Base-by-base conservation (phyloP, 78 protist species). In the Speleostelium caveatum region DNA sequence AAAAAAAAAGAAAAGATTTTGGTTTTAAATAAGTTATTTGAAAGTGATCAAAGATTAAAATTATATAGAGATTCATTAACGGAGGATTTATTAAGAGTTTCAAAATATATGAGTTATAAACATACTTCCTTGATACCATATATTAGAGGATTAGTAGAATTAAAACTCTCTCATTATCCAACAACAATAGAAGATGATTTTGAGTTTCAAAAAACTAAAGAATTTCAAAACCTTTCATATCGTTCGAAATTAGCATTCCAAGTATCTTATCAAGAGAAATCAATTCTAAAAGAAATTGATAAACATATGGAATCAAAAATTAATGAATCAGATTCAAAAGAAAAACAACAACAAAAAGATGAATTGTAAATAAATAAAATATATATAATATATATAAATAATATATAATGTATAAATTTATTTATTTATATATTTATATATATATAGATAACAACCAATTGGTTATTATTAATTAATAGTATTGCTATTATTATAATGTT, bases 1-100 rank as follows among this genome's bases (percentile, higher is more conserved):
- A 67, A 68, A 28, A 58, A 38, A 45, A 53, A 28, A n/a, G 91
- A 83, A 32, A 83, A 83, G 55, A 56, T 32, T 4, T 19, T 35
- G 6, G 21, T 83, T 14, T 35, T 83, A 2, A 30, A 35, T 17
- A 56, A 83, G 32, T 28, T 74, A 36, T 83, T 83, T 33, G 10
- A 49, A 24, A 33, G 53, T 26, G 77, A n/a, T 41, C 21, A 22
- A 19, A 83, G 75, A 49, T 49, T 83, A 39, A 83, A 69, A 24
- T 41, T 83, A 4, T 83, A 63, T 30, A 69, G 38, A 35, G 91
- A 59, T 45, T 83, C 91, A 45, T 32, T 83, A 32, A 83, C 91
- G 7, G 91, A 83, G 38, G 91, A 83, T 14, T 60, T 83, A 39
- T 32, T 83, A 60, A 83, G 69, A 66, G 45, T 83, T 30, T 71